These are phyloP conservation scores for Pleoardoris graminearum DNA, from an alignment of 2,329 filamentous ascomycete species.

Conservation along the genomic window DNA sequence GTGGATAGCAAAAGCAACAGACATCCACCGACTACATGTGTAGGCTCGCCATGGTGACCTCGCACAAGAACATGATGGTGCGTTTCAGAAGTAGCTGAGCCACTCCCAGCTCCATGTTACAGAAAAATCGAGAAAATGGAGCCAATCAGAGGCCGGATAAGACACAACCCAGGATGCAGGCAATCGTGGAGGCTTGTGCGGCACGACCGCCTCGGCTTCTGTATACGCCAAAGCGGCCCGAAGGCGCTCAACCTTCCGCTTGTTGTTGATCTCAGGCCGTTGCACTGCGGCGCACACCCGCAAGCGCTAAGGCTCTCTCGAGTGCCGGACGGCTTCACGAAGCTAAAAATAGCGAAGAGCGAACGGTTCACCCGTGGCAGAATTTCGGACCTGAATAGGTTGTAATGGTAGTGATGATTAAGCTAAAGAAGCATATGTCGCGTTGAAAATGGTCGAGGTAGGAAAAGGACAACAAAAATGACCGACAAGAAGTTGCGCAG, in stretches of 20 bases:
- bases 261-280: conserved; percentile 9
- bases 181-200: conserved; percentile 6
- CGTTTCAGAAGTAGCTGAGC: conserved; percentile 5
- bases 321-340: background rate
- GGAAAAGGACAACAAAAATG: background rate
- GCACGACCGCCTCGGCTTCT: conserved; percentile 1
- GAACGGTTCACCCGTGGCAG: conserved; percentile 11
- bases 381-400: conserved; percentile 8
- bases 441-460: background rate
- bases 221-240: conserved; percentile 8
- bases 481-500: conserved; percentile 17
- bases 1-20: background rate
- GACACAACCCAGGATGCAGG: background rate
- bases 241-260: background rate
- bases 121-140: background rate
- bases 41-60: too few relatives aligned
- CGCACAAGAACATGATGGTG: too few relatives aligned
- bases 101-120: background rate
- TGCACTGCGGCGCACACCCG: conserved; percentile 14
- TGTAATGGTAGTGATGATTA: background rate
- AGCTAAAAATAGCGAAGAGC: conserved; percentile 12
- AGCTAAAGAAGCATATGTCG: background rate
- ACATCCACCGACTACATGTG: too few relatives aligned
- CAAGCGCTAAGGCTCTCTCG: conserved; percentile 23
- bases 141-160: background rate